A percentile compares a stretch with the other conserved stretches of the same genome.
Evolutionary conservation across 768 basidiomycete genomes (phyloP).

Genomic region (Xerocomus spinulosus): DNA sequence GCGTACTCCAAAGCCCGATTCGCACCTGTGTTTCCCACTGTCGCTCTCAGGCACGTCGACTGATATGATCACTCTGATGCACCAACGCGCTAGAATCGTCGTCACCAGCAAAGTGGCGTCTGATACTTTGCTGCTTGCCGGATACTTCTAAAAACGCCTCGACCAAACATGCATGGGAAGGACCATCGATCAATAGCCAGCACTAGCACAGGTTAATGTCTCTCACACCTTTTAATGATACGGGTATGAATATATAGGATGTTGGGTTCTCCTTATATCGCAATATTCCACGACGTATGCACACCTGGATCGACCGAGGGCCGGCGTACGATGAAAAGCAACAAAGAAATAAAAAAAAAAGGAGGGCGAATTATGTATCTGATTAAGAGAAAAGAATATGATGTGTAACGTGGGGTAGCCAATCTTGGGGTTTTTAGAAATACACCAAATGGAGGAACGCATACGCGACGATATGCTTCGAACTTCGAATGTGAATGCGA

Average conservation of each 20-base stretch:
- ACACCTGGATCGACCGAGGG: not conserved
- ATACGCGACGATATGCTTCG: slow-evolving; percentile 6
- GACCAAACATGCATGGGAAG: too few species aligned
- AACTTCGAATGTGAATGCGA: slow-evolving; percentile 18
- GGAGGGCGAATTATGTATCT: slow-evolving; percentile 2
- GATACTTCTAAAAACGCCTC: too few species aligned
- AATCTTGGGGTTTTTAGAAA: slow-evolving; percentile 16
- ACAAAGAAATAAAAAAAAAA: not conserved
- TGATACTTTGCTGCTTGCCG: too few species aligned
- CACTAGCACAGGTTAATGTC: not conserved
- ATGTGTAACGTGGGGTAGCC: slow-evolving; percentile 11
- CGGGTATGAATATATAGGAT: not conserved
- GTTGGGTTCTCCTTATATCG: not conserved
- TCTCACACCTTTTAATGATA: not conserved
- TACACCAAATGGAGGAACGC: slow-evolving; percentile 12
- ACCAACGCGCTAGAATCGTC: too few species aligned
- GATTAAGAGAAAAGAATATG: slow-evolving; percentile 16
- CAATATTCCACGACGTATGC: not conserved
- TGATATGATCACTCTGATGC: too few species aligned
- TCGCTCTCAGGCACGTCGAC: too few species aligned
- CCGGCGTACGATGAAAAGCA: not conserved
- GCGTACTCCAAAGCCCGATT: not conserved
- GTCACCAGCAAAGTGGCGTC: too few species aligned
- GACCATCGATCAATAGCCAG: not conserved
- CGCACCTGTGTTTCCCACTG: not conserved